Percentiles rank a stretch among this genome's conserved stretches.
Evolutionary conservation across 306 rosid genomes (phyloP).

Genomic region (Arachis hypogaea): DNA sequence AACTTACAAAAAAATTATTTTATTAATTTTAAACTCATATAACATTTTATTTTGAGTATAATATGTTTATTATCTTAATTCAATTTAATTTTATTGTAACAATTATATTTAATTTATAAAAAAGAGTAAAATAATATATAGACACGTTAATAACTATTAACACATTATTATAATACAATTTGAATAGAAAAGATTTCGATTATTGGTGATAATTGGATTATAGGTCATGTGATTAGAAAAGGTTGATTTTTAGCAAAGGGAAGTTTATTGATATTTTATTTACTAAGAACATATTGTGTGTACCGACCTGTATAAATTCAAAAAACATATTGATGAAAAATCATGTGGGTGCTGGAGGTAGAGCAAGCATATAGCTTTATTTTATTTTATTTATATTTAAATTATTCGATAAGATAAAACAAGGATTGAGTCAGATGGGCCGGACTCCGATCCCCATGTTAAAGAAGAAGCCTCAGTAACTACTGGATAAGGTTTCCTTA

Average conservation of each 20-base stretch:
- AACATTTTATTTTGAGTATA: no score
- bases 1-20: no score
- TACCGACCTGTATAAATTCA: constrained; percentile 36
- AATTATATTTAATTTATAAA: no score
- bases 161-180: no score
- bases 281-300: constrained; percentile 17
- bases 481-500: constrained; percentile 52
- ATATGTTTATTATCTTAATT: no score
- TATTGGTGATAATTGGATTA: background rate
- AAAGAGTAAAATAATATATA: no score
- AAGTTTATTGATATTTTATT: background rate
- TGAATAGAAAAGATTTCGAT: background rate
- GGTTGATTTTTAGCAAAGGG: constrained; percentile 18
- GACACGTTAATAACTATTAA: no score
- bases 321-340: constrained; percentile 39
- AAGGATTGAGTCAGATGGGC: constrained; percentile 42
- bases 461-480: constrained; percentile 42
- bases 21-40: no score
- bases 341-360: constrained; percentile 42
- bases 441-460: constrained; percentile 64
- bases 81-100: no score
- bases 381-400: constrained; percentile 13
- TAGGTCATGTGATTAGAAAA: constrained; percentile 23
- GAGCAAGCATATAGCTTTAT: constrained; percentile 37
- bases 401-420: constrained; percentile 36